Evolutionary conservation across 345 rosid genomes (phyloP).

Genomic region (Rhodomyrtus tomentosa): DNA sequence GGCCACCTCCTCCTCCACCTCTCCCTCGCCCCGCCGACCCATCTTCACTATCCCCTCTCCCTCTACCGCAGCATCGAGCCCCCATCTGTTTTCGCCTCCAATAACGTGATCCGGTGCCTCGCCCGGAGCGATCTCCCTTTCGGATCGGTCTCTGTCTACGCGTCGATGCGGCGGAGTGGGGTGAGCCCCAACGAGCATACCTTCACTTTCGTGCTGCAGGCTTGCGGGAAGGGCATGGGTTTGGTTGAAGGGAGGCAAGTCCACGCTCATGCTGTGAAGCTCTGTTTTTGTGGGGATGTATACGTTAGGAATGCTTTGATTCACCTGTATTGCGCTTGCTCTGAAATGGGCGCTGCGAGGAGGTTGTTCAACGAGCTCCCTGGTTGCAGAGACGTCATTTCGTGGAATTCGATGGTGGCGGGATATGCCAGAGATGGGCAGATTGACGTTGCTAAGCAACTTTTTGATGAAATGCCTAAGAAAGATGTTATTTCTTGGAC

Average conservation of each 20-base stretch:
- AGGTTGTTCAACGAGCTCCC: slow-evolving; percentile 5
- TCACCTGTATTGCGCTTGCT: slow-evolving; percentile 14
- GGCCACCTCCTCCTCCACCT: slow-evolving; percentile 10
- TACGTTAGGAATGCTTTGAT: slow-evolving; percentile 15
- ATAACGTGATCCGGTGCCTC: slow-evolving; percentile 18
- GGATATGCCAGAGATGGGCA: slow-evolving; percentile 3
- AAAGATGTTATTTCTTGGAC: slow-evolving; percentile 36
- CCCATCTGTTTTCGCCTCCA: slow-evolving; percentile 11
- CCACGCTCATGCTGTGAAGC: slow-evolving; percentile 8
- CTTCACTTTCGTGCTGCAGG: slow-evolving; percentile 14
- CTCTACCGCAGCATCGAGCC: background rate
- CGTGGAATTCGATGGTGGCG: background rate
- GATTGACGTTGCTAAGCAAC: slow-evolving; percentile 11
- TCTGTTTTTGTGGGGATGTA: slow-evolving; percentile 13
- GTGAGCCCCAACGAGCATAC: slow-evolving; percentile 8
- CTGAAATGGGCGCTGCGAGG: background rate
- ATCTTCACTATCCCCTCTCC: background rate
- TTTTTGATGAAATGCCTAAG: slow-evolving; percentile 20
- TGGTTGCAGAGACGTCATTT: background rate
- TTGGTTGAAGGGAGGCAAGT: slow-evolving; percentile 11
- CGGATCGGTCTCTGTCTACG: slow-evolving; percentile 3
- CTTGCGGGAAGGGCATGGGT: slow-evolving; percentile 10
- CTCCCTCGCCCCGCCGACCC: slow-evolving; percentile 2
- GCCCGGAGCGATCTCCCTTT: slow-evolving; percentile 4
- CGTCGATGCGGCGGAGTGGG: background rate